A percentile compares a stretch with the other conserved stretches of the same genome.
phyloP scores from a whole-genome alignment of 164 flowering plant species.

The Magnolia kwangsiensis region DNA sequence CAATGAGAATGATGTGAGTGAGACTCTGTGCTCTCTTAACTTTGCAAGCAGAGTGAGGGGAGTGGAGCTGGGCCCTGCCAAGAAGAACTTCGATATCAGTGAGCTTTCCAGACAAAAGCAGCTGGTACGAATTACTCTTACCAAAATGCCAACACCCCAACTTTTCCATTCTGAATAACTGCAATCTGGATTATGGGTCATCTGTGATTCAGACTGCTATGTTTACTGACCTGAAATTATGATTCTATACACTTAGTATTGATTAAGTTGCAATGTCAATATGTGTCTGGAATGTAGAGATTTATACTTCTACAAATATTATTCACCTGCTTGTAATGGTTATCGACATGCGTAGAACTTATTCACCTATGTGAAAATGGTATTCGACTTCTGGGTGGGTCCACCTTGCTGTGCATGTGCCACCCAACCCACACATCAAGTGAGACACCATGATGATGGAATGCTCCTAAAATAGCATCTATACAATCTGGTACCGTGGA shows the following conservation, averaged over 20 bases:
- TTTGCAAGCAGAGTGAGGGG: conserved; percentile 98
- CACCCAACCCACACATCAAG: too few relatives aligned
- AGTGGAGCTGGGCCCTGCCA: conserved; percentile 91
- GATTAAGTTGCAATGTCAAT: background rate
- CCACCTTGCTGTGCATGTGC: too few relatives aligned
- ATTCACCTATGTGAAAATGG: too few relatives aligned
- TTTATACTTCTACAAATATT: too few relatives aligned
- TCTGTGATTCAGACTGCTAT: background rate
- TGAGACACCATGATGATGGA: too few relatives aligned
- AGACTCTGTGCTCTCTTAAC: conserved; percentile 92
- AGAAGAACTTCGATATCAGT: conserved; percentile 66
- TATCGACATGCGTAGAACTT: too few relatives aligned
- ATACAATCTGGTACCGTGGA: too few relatives aligned
- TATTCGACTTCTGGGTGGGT: too few relatives aligned
- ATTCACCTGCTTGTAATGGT: too few relatives aligned
- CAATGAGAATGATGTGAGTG: conserved; percentile 74
- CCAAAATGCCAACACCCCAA: background rate
- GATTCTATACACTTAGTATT: background rate
- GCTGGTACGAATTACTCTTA: conserved; percentile 41
- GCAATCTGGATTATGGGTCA: background rate
- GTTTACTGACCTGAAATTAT: background rate
- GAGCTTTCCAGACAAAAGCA: conserved; percentile 75
- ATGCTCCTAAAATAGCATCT: too few relatives aligned
- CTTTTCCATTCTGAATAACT: background rate
- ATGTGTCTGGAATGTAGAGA: too few relatives aligned